A percentile compares a stretch with the other conserved stretches of the same genome.
Conservation (phyloP, 2,329 filamentous ascomycete species). For the Uncinocarpus reesii region DNA sequence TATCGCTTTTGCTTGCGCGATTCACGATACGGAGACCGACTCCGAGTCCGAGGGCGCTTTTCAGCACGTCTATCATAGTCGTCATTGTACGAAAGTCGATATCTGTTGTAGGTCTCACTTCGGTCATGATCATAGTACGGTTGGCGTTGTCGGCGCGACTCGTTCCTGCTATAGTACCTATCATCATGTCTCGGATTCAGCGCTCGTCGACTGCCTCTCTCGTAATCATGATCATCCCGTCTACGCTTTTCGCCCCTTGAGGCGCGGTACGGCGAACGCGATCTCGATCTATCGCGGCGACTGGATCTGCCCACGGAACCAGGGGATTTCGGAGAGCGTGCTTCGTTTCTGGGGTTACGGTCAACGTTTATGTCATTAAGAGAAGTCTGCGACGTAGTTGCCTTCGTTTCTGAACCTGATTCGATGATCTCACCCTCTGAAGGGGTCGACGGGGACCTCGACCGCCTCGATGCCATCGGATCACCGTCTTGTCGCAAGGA, state of each 20-base stretch:
- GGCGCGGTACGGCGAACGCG: slow-evolving; percentile 34
- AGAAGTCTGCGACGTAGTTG: slow-evolving; percentile 70
- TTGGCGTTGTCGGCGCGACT: slow-evolving; percentile 31
- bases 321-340: slow-evolving; percentile 39
- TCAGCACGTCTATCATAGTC: slow-evolving; percentile 41
- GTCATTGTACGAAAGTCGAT: slow-evolving; percentile 40
- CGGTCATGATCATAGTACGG: slow-evolving; percentile 45
- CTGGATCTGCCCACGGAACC: slow-evolving; percentile 47
- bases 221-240: slow-evolving; percentile 30
- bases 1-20: slow-evolving; percentile 32
- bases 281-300: slow-evolving; percentile 49
- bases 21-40: slow-evolving; percentile 38
- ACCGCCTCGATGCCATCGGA: slow-evolving; percentile 41
- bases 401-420: slow-evolving; percentile 62
- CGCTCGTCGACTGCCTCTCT: slow-evolving; percentile 26
- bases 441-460: slow-evolving; percentile 52
- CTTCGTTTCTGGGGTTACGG: slow-evolving; percentile 73
- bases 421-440: slow-evolving; percentile 83
- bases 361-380: slow-evolving; percentile 77
- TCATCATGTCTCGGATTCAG: slow-evolving; percentile 33
- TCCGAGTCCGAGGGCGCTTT: slow-evolving; percentile 49
- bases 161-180: slow-evolving; percentile 31
- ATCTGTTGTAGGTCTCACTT: slow-evolving; percentile 32
- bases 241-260: slow-evolving; percentile 35
- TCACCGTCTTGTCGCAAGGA: background rate